Percentiles rank a stretch among this genome's conserved stretches.
Conservation (phyloP, 306 rosid species). For the Herpetospermum pedunculosum region DNA sequence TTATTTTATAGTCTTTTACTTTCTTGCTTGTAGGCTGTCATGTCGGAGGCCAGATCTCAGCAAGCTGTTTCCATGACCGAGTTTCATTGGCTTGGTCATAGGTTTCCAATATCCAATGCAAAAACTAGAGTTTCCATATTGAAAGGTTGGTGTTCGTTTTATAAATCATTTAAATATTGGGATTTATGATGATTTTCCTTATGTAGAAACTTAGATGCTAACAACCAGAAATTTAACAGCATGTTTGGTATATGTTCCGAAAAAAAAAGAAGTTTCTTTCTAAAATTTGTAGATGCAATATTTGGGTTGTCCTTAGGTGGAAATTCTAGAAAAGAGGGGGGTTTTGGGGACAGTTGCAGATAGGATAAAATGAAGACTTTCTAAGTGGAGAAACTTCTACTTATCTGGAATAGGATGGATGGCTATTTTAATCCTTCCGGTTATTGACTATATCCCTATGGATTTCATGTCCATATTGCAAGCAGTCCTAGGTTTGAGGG, state of each 20-base stretch:
- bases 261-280: neutral
- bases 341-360: neutral
- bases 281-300: neutral
- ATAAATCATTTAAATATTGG: neutral
- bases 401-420: neutral
- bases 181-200: neutral
- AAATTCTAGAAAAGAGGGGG: neutral
- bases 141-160: constrained; percentile 44
- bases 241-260: neutral
- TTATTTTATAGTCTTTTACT: neutral
- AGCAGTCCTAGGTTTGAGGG: neutral
- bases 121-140: constrained; percentile 90
- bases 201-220: neutral
- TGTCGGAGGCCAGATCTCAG: constrained; percentile 99
- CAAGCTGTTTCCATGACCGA: constrained; percentile 99
- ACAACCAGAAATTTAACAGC: neutral
- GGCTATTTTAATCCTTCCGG: neutral
- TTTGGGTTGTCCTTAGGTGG: neutral
- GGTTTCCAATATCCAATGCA: constrained; percentile 88
- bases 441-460: neutral
- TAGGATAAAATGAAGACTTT: neutral
- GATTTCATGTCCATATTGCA: neutral
- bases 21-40: constrained; percentile 66
- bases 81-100: constrained; percentile 89
- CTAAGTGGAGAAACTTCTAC: neutral